These are phyloP conservation scores for Moesziomyces sp. DNA, from an alignment of 1,284 basidiomycete genomes.

Conservation along the genomic window DNA sequence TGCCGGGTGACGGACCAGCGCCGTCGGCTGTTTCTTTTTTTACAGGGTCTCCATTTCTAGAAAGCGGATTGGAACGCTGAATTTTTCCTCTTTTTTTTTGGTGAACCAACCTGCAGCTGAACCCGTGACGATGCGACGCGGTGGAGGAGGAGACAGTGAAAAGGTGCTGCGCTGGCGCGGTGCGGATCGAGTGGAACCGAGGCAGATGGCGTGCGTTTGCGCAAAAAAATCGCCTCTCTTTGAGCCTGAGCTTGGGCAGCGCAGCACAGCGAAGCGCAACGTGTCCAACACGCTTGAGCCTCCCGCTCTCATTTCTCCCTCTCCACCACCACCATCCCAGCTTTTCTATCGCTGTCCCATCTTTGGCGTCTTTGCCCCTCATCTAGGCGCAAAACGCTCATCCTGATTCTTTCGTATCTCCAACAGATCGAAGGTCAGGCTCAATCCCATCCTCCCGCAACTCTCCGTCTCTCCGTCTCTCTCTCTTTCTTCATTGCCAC, in stretches of 20 bases:
- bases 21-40: no score
- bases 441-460: conserved; percentile 4
- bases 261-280: no score
- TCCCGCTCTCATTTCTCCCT: background rate
- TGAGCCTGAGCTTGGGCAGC: no score
- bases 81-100: background rate
- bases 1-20: no score
- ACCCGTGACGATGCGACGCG: no score
- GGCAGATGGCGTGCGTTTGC: no score
- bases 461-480: conserved; percentile 11
- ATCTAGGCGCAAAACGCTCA: conserved; percentile 34
- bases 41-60: background rate
- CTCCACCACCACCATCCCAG: conserved; percentile 27
- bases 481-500: background rate
- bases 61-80: no score
- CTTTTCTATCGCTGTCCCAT: conserved; percentile 4
- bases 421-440: conserved; percentile 53
- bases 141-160: no score
- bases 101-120: background rate
- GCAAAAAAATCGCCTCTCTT: no score
- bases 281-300: no score
- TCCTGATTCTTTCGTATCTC: conserved; percentile 51
- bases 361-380: conserved; percentile 29
- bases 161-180: no score
- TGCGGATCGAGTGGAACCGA: no score